Conservation (phyloP, 2,329 filamentous ascomycete species). For the Neoarthrinium moseri region DNA sequence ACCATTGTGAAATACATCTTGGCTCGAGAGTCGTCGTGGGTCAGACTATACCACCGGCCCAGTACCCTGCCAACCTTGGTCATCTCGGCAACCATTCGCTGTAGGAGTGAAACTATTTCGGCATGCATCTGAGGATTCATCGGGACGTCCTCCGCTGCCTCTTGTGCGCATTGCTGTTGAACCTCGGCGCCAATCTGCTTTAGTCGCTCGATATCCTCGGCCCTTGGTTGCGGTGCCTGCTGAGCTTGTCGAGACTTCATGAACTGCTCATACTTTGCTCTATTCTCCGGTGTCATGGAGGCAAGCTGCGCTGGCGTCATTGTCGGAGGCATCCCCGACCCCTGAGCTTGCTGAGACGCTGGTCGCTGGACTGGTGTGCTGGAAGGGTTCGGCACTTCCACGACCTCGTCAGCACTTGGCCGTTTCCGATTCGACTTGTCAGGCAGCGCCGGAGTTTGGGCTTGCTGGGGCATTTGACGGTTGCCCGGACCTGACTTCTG, state of each 20-base stretch:
- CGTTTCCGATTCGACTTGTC: conserved; percentile 49
- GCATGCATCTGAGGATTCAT: conserved; percentile 44
- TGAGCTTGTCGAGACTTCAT: conserved; percentile 24
- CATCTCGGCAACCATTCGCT: conserved; percentile 40
- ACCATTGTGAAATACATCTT: conserved; percentile 53
- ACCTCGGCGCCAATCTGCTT: conserved; percentile 29
- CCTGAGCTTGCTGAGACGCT: conserved; percentile 25
- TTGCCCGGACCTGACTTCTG: conserved; percentile 30
- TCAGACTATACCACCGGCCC: conserved; percentile 46
- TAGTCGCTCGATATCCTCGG: conserved; percentile 38
- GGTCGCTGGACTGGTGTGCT: conserved; percentile 24
- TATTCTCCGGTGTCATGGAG: conserved; percentile 42
- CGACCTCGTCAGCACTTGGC: conserved; percentile 43
- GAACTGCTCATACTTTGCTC: conserved; percentile 40
- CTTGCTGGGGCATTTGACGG: conserved; percentile 31
- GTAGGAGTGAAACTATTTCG: conserved; percentile 44
- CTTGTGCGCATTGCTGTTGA: conserved; percentile 33
- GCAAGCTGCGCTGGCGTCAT: conserved; percentile 38
- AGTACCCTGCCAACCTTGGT: conserved; percentile 43
- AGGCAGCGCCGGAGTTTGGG: conserved; percentile 35
- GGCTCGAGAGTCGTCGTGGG: conserved; percentile 48
- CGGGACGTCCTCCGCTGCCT: conserved; percentile 42
- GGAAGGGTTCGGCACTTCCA: conserved; percentile 22
- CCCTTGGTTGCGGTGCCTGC: conserved; percentile 12
- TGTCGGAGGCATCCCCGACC: conserved; percentile 19